Percentiles rank a stretch among this genome's conserved stretches.
Evolutionary conservation across 2,329 filamentous ascomycete species (phyloP).

Genomic region (Elsinoe arachidis): DNA sequence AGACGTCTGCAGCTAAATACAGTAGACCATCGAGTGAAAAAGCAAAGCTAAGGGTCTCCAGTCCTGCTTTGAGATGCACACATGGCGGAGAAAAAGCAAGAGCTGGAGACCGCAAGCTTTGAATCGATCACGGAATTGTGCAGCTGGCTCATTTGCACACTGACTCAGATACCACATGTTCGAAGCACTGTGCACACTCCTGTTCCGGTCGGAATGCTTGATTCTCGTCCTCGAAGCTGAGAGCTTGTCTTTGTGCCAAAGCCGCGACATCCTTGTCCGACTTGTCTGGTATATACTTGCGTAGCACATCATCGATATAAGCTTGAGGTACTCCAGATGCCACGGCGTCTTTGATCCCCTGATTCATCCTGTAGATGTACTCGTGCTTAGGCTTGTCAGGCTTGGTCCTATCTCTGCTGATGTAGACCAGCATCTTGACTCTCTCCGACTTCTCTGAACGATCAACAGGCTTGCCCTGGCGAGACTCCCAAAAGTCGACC

Average conservation of each 20-base stretch:
- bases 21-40: too few relatives aligned
- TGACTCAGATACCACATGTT: too few relatives aligned
- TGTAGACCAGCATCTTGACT: conserved; percentile 48
- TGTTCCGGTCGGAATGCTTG: background rate
- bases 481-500: conserved; percentile 36
- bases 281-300: conserved; percentile 39
- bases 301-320: conserved; percentile 50
- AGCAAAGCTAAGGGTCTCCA: too few relatives aligned
- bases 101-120: too few relatives aligned
- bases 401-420: conserved; percentile 40
- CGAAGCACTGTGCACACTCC: background rate
- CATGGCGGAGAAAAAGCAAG: too few relatives aligned
- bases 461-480: conserved; percentile 20
- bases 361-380: conserved; percentile 57
- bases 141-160: too few relatives aligned
- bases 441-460: conserved; percentile 18
- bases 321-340: conserved; percentile 43
- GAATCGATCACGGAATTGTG: too few relatives aligned
- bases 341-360: conserved; percentile 52
- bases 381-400: conserved; percentile 43
- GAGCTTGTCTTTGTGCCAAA: conserved; percentile 31
- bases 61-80: too few relatives aligned
- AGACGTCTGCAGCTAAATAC: too few relatives aligned
- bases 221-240: conserved; percentile 22
- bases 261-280: conserved; percentile 22